These are phyloP conservation scores for Leccinum rimulosum DNA, from an alignment of 768 basidiomycete genomes.

Conservation along the genomic window DNA sequence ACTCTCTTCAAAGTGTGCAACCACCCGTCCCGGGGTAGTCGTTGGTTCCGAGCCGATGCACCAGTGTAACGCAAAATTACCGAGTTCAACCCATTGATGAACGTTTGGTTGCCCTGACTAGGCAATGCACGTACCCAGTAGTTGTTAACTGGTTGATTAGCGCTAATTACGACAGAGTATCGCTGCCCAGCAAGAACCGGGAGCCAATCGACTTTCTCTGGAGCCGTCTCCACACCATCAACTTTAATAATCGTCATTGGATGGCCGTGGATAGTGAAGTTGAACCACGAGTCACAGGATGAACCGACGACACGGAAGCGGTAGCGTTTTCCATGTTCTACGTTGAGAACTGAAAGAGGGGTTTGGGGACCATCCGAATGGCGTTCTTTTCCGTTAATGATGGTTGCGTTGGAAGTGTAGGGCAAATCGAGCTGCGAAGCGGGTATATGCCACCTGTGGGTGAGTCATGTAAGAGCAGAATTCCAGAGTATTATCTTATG, in stretches of 20 bases:
- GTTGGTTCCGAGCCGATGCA: conserved; percentile 36
- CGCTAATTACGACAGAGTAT: conserved; percentile 42
- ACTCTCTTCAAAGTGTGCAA: conserved; percentile 32
- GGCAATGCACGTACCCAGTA: conserved; percentile 43
- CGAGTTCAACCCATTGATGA: conserved; percentile 34
- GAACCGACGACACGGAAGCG: conserved; percentile 39
- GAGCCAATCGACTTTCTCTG: conserved; percentile 39
- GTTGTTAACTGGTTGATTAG: conserved; percentile 37
- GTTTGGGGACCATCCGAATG: conserved; percentile 31
- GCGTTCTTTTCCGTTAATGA: conserved; percentile 48
- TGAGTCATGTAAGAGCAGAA: neutral
- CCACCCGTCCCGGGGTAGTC: conserved; percentile 19
- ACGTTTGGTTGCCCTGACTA: conserved; percentile 28
- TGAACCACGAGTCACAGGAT: conserved; percentile 32
- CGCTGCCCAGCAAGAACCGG: conserved; percentile 43
- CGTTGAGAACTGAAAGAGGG: conserved; percentile 38
- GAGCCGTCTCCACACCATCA: conserved; percentile 37
- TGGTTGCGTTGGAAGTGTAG: conserved; percentile 36
- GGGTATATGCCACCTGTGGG: conserved; percentile 28
- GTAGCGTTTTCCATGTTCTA: conserved; percentile 39
- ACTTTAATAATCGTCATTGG: conserved; percentile 43
- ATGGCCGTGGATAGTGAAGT: conserved; percentile 36
- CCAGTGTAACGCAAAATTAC: conserved; percentile 42
- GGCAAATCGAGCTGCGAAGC: conserved; percentile 18
- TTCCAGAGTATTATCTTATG: neutral